phyloP scores from a whole-genome alignment of 1,284 basidiomycete genomes.

The Pseudozyma sp. region DNA sequence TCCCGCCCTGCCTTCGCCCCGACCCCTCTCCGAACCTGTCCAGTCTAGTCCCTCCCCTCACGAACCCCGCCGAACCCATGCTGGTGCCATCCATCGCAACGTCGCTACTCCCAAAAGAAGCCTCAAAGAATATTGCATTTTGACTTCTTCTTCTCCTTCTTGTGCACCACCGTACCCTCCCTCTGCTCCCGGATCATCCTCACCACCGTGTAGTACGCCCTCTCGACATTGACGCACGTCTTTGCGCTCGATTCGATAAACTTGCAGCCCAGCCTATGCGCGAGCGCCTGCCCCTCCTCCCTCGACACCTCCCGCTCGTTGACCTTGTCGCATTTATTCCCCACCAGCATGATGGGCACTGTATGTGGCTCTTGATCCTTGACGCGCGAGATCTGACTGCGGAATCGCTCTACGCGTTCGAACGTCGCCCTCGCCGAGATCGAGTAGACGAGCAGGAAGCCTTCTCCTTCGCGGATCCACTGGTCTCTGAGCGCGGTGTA shows the following conservation, averaged over 20 bases:
- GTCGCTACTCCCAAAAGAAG: neutral
- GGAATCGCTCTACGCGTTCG: slow-evolving; percentile 69
- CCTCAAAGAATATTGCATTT: slow-evolving; percentile 65
- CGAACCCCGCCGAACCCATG: neutral
- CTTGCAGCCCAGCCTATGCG: slow-evolving; percentile 67
- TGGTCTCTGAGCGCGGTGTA: slow-evolving; percentile 70
- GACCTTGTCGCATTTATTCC: slow-evolving; percentile 85
- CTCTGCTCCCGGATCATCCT: slow-evolving; percentile 64
- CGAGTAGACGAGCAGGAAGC: slow-evolving; percentile 70
- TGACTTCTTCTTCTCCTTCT: slow-evolving; percentile 65
- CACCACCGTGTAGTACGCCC: slow-evolving; percentile 68
- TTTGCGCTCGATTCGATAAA: slow-evolving; percentile 70
- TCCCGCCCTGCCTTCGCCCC: no score
- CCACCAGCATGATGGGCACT: slow-evolving; percentile 83
- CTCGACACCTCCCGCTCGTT: slow-evolving; percentile 80
- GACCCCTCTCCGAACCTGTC: no score
- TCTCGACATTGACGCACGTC: slow-evolving; percentile 69
- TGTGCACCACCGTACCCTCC: slow-evolving; percentile 50
- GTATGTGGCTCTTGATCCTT: slow-evolving; percentile 68
- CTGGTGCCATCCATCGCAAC: neutral
- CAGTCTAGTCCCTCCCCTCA: no score
- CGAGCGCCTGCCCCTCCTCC: slow-evolving; percentile 67
- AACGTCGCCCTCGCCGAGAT: slow-evolving; percentile 70
- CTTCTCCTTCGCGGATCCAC: slow-evolving; percentile 70
- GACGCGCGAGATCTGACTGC: slow-evolving; percentile 67